A percentile compares a stretch with the other conserved stretches of the same genome.
Evolutionary conservation across 345 rosid species (phyloP).

Genomic region (Heritiera littoralis): DNA sequence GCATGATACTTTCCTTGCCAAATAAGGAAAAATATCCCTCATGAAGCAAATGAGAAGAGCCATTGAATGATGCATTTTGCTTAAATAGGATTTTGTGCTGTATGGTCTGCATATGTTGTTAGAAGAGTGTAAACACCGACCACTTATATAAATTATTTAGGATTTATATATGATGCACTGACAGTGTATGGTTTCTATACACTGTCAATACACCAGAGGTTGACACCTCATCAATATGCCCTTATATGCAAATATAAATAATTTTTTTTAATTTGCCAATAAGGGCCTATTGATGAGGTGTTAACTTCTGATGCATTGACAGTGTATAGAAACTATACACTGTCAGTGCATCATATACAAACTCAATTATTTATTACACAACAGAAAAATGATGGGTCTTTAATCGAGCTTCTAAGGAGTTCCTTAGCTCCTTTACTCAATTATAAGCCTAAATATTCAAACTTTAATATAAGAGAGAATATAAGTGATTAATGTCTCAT

Average conservation of each 20-base stretch:
- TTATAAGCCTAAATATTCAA: conserved; percentile 3
- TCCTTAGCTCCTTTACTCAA: neutral
- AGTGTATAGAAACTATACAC: no score
- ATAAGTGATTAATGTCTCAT: conserved; percentile 9
- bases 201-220: no score
- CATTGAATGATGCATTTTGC: conserved; percentile 8
- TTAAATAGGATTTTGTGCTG: neutral
- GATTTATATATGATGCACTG: no score
- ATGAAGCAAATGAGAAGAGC: neutral
- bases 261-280: no score
- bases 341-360: no score
- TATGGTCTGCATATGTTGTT: neutral
- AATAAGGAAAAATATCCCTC: neutral
- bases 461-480: conserved; percentile 19
- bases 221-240: no score
- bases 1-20: neutral
- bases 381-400: neutral
- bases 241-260: no score
- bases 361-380: neutral
- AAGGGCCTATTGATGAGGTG: no score
- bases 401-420: neutral
- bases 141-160: neutral
- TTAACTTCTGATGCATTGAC: no score
- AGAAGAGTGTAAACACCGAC: conserved; percentile 8
- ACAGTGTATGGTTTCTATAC: no score